Evolutionary conservation across 2,329 filamentous ascomycete genomes (phyloP).

Genomic region (Claviceps sp.): DNA sequence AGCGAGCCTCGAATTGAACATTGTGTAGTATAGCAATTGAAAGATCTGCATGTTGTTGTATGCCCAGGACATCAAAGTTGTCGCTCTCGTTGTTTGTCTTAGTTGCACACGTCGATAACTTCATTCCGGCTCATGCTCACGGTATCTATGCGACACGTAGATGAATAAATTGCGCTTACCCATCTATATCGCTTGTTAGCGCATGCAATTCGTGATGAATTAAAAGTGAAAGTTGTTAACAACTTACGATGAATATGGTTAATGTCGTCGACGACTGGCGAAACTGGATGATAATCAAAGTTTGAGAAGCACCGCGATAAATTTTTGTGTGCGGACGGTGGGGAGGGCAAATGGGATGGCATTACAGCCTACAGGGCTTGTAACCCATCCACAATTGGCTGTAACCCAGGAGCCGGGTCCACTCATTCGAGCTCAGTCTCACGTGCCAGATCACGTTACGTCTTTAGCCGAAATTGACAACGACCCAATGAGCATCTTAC

Average conservation of each 20-base stretch:
- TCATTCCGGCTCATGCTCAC: neutral
- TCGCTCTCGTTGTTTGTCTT: neutral
- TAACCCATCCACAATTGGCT: conserved; percentile 22
- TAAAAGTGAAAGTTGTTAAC: conserved; percentile 13
- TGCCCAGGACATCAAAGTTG: neutral
- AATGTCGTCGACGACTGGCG: conserved; percentile 30
- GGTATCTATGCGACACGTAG: neutral
- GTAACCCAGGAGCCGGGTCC: neutral
- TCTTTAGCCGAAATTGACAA: neutral
- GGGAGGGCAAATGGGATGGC: conserved; percentile 22
- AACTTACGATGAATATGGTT: conserved; percentile 37
- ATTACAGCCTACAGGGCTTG: conserved; percentile 21
- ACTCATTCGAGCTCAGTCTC: neutral
- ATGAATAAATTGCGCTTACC: conserved; percentile 35
- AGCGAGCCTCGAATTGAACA: neutral
- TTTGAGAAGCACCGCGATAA: conserved; percentile 24
- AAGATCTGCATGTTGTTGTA: neutral
- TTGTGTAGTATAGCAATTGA: neutral
- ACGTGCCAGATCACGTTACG: conserved; percentile 5
- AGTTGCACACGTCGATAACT: neutral
- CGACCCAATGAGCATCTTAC: neutral
- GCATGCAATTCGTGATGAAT: conserved; percentile 16
- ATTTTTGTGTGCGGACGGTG: conserved; percentile 30
- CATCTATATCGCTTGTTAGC: conserved; percentile 39
- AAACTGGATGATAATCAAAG: conserved; percentile 27